phyloP scores from a whole-genome alignment of 345 rosid species.

The Rhodamnia argentea region DNA sequence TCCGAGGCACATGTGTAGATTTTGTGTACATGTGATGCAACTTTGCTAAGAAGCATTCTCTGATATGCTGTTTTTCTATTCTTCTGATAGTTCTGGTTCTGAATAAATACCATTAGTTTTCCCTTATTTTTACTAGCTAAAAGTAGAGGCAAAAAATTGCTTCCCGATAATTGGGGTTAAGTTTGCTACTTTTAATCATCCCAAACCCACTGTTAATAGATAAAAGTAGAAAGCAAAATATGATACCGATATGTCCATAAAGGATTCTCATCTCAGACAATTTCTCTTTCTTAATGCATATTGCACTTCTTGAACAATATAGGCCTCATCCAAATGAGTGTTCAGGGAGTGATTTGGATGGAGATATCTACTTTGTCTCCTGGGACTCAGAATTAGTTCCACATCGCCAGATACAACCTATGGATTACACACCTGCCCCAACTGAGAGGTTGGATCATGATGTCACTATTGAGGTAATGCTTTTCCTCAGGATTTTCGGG shows the following conservation, averaged over 20 bases:
- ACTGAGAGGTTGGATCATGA: constrained; percentile 42
- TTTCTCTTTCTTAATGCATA: not conserved
- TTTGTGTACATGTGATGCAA: not conserved
- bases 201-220: not conserved
- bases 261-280: not conserved
- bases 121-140: not conserved
- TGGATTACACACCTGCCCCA: constrained; percentile 68
- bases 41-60: not conserved
- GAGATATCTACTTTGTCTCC: constrained; percentile 71
- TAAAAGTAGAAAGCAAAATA: not conserved
- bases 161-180: not conserved
- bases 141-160: not conserved
- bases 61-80: not conserved
- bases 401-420: constrained; percentile 21
- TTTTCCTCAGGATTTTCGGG: not conserved
- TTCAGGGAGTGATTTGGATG: constrained; percentile 80
- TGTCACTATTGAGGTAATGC: constrained; percentile 57
- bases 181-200: not conserved
- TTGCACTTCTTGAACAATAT: not conserved
- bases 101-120: not conserved
- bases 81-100: not conserved
- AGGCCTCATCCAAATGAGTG: constrained; percentile 87
- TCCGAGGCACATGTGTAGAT: not conserved
- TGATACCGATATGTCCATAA: not conserved
- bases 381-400: constrained; percentile 67